A percentile compares a stretch with the other conserved stretches of the same genome.
These are phyloP conservation scores for Dioszegia crocea DNA, from an alignment of 768 basidiomycete species.

Conservation along the genomic window DNA sequence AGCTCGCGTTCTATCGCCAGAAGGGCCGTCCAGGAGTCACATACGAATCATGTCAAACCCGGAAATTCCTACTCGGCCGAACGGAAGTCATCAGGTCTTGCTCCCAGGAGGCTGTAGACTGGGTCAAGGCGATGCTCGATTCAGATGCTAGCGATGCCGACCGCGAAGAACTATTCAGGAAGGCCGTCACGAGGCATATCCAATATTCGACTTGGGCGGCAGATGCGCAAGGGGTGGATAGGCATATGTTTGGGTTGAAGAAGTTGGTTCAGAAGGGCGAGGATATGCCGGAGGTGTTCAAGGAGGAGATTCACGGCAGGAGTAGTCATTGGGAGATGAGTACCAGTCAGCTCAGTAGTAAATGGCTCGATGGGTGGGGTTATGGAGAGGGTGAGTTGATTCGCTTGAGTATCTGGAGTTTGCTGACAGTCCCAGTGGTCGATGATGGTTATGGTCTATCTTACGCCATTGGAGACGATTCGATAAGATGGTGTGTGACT, in stretches of 20 bases:
- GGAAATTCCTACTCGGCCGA: conserved; percentile 81
- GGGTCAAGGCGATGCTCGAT: conserved; percentile 76
- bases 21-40: conserved; percentile 66
- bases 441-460: conserved; percentile 85
- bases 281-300: conserved; percentile 66
- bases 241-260: conserved; percentile 91
- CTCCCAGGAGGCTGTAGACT: conserved; percentile 75
- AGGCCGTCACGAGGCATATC: conserved; percentile 74
- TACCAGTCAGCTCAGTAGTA: conserved; percentile 78
- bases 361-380: conserved; percentile 89
- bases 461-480: conserved; percentile 79
- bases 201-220: conserved; percentile 87
- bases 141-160: conserved; percentile 49
- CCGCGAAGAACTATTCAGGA: conserved; percentile 65
- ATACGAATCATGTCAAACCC: conserved; percentile 94
- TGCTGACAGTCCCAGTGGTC: conserved; percentile 58
- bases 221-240: conserved; percentile 88
- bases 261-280: conserved; percentile 70
- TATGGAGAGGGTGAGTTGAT: conserved; percentile 76
- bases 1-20: conserved; percentile 89
- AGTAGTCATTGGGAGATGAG: conserved; percentile 89
- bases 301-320: conserved; percentile 63
- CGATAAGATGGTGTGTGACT: conserved; percentile 88
- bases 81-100: conserved; percentile 92
- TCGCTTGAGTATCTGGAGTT: background rate